Conservation (phyloP, 2,329 filamentous ascomycete genomes). For the Fulvia fulva region DNA sequence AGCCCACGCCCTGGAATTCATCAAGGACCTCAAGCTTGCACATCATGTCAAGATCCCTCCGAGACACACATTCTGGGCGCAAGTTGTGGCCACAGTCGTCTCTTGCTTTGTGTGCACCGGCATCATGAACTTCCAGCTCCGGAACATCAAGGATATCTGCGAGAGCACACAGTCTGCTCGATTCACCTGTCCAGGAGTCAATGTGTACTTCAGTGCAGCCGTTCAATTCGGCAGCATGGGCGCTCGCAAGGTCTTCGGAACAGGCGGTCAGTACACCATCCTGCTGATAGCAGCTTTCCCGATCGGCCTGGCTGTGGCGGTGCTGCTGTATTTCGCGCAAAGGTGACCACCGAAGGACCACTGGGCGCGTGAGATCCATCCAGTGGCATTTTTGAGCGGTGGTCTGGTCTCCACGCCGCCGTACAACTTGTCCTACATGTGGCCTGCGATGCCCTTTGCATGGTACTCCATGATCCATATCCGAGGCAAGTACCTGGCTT, state of each 20-base stretch:
- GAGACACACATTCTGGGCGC: slow-evolving; percentile 67
- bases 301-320: slow-evolving; percentile 2
- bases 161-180: background rate
- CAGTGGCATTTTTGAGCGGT: slow-evolving; percentile 2
- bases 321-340: background rate
- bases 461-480: slow-evolving; percentile 3
- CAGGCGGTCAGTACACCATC: slow-evolving; percentile 1
- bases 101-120: slow-evolving; percentile 55
- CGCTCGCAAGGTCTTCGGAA: slow-evolving; percentile 1
- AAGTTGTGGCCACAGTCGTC: slow-evolving; percentile 72
- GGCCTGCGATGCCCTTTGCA: background rate
- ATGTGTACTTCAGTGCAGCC: slow-evolving; percentile 5
- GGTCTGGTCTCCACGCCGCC: slow-evolving; percentile 4
- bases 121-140: slow-evolving; percentile 57
- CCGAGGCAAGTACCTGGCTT: slow-evolving; percentile 3
- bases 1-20: slow-evolving; percentile 76
- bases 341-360: background rate
- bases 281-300: slow-evolving; percentile 3
- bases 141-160: slow-evolving; percentile 7
- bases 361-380: slow-evolving; percentile 5
- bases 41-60: slow-evolving; percentile 85
- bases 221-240: slow-evolving; percentile 3
- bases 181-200: slow-evolving; percentile 8
- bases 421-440: slow-evolving; percentile 6
- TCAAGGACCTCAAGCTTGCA: slow-evolving; percentile 77